Percentiles rank a stretch among this genome's conserved stretches.
phyloP scores from a whole-genome alignment of 2,329 filamentous ascomycete species.

The Thermothelomyces thermophilus region DNA sequence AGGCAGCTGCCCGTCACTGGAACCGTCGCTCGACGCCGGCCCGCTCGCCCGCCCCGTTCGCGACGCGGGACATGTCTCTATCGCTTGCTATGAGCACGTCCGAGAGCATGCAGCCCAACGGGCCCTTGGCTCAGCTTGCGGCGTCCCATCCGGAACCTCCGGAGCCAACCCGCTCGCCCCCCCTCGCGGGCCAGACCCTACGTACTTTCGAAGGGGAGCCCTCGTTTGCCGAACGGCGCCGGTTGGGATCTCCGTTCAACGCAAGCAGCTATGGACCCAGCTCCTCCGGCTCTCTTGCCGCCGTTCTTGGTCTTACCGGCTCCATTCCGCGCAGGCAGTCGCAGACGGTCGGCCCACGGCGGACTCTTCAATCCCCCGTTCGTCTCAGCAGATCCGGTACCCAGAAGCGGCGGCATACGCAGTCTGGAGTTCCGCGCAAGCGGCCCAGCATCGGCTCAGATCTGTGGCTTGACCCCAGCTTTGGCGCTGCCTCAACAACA shows the following conservation, averaged over 20 bases:
- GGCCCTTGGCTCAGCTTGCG: conserved; percentile 55
- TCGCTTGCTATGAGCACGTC: conserved; percentile 58
- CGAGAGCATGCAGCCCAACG: conserved; percentile 57
- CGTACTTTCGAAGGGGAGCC: conserved; percentile 26
- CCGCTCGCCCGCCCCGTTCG: conserved; percentile 46
- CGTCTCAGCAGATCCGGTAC: conserved; percentile 48
- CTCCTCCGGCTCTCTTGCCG: conserved; percentile 45
- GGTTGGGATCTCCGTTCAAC: conserved; percentile 50
- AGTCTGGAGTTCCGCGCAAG: conserved; percentile 45
- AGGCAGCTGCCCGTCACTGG: conserved; percentile 42
- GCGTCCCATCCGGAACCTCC: conserved; percentile 33
- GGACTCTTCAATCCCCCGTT: conserved; percentile 47
- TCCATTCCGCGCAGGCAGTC: conserved; percentile 37
- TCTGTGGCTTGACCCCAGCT: conserved; percentile 44
- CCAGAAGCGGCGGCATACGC: conserved; percentile 49
- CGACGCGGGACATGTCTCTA: conserved; percentile 54
- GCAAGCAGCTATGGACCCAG: conserved; percentile 57
- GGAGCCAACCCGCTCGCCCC: conserved; percentile 7
- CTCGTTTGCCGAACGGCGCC: conserved; percentile 30
- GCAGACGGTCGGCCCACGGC: conserved; percentile 45
- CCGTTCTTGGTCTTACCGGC: conserved; percentile 32
- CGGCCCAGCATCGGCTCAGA: conserved; percentile 50
- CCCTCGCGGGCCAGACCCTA: conserved; percentile 21
- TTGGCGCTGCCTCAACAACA: conserved; percentile 19
- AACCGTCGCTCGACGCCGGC: conserved; percentile 43